These are phyloP conservation scores for Petunia hybrid DNA, from an alignment of 305 asterid genomes.

Conservation along the genomic window DNA sequence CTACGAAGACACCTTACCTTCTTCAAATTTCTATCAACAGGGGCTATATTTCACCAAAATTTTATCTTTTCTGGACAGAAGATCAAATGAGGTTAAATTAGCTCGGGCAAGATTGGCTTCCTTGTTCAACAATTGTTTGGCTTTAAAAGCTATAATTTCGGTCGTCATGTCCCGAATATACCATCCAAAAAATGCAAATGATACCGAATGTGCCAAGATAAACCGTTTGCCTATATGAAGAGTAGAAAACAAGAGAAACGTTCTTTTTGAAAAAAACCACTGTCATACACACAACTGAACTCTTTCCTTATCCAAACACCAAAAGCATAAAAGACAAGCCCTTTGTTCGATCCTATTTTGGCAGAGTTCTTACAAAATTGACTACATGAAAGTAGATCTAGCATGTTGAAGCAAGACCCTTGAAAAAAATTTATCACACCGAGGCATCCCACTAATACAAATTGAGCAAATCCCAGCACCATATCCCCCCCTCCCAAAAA, in stretches of 20 bases:
- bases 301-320: conserved; percentile 8
- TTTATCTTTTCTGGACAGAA: not conserved
- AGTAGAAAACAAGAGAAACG: not conserved
- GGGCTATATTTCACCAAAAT: not conserved
- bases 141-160: not conserved
- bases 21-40: not conserved
- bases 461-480: not conserved
- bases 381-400: not conserved
- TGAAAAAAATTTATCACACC: not conserved
- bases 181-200: not conserved
- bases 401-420: conserved; percentile 2
- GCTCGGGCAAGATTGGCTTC: not conserved
- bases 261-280: not conserved
- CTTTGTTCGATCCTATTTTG: not conserved
- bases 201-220: conserved; percentile 10
- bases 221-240: not conserved
- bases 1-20: no score
- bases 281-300: not conserved
- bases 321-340: conserved; percentile 17
- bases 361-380: not conserved
- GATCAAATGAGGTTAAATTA: conserved; percentile 4
- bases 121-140: conserved; percentile 10
- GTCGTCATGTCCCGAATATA: conserved; percentile 18
- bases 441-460: not conserved
- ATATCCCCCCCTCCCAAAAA: not conserved